Evolutionary conservation across 371 early-diverging fungal genomes (phyloP).

Genomic region (Rozella allomycis): DNA sequence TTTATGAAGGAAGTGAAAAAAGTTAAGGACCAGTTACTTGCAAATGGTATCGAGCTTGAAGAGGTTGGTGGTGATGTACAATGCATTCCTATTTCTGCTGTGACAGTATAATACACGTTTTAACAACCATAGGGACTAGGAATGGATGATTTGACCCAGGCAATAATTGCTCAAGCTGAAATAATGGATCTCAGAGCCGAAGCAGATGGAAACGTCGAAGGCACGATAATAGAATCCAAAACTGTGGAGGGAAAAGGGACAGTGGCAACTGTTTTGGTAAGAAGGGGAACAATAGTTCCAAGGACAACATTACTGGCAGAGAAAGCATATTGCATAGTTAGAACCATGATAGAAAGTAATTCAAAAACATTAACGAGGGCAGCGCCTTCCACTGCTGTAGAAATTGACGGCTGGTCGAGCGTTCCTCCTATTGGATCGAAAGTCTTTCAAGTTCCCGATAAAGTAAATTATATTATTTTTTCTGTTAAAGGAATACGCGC

Average conservation of each 20-base stretch:
- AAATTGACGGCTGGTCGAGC: slow-evolving; percentile 78
- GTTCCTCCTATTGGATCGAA: slow-evolving; percentile 74
- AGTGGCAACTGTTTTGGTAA: slow-evolving; percentile 64
- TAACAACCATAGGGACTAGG: slow-evolving; percentile 33
- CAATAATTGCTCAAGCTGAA: slow-evolving; percentile 61
- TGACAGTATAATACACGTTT: slow-evolving; percentile 22
- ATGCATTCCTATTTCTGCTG: slow-evolving; percentile 61
- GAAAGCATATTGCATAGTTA: slow-evolving; percentile 65
- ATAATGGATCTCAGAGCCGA: slow-evolving; percentile 54
- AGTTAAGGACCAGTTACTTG: slow-evolving; percentile 52
- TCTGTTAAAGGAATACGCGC: slow-evolving; percentile 1
- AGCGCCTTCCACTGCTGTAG: slow-evolving; percentile 67
- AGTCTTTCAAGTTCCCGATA: slow-evolving; percentile 47
- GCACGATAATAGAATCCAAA: slow-evolving; percentile 66
- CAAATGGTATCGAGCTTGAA: slow-evolving; percentile 60
- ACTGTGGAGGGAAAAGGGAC: slow-evolving; percentile 60
- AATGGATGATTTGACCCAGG: slow-evolving; percentile 65
- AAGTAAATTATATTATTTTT: slow-evolving; percentile 12
- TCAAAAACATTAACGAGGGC: slow-evolving; percentile 47
- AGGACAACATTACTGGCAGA: slow-evolving; percentile 65
- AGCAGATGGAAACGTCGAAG: slow-evolving; percentile 42
- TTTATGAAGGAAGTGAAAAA: slow-evolving; percentile 18
- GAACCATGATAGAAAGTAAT: slow-evolving; percentile 51
- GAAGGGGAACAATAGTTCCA: slow-evolving; percentile 52
- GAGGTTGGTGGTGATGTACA: slow-evolving; percentile 87